Evolutionary conservation across 257 asterid species (phyloP).

Genomic region (Przewalskia tangutica): DNA sequence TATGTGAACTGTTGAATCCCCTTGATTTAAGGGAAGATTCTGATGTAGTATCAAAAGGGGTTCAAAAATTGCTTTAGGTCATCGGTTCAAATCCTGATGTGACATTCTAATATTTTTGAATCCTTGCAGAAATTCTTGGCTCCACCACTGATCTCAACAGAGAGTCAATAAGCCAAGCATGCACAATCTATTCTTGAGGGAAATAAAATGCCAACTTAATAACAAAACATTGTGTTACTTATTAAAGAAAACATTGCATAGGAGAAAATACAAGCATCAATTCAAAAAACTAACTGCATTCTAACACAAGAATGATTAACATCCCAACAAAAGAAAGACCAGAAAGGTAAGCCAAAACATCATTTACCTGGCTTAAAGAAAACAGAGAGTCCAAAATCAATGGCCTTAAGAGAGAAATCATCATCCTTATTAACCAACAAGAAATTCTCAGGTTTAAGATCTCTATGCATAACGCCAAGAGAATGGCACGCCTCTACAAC

Average conservation of each 20-base stretch:
- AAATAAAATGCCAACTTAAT: background rate
- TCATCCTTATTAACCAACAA: slow-evolving; percentile 6
- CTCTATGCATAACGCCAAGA: slow-evolving; percentile 14
- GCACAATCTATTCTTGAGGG: background rate
- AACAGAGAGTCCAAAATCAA: slow-evolving; percentile 3
- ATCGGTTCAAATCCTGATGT: too few species aligned
- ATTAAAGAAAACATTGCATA: background rate
- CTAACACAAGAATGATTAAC: background rate
- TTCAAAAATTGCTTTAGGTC: too few species aligned
- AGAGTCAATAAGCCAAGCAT: background rate
- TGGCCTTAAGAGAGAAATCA: slow-evolving; percentile 5
- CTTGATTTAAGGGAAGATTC: too few species aligned
- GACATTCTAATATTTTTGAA: too few species aligned
- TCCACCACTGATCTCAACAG: background rate
- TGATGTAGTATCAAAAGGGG: too few species aligned
- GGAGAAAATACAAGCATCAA: background rate
- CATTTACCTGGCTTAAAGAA: slow-evolving; percentile 2
- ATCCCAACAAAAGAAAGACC: background rate
- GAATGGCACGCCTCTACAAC: slow-evolving; percentile 12
- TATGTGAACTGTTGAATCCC: too few species aligned
- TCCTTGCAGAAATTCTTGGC: too few species aligned
- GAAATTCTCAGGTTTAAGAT: slow-evolving; percentile 12
- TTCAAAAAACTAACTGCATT: background rate
- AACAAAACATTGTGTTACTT: background rate
- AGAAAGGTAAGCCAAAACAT: background rate